These are phyloP conservation scores for Cystobasidium ongulense DNA, from an alignment of 768 basidiomycete genomes.

Conservation along the genomic window DNA sequence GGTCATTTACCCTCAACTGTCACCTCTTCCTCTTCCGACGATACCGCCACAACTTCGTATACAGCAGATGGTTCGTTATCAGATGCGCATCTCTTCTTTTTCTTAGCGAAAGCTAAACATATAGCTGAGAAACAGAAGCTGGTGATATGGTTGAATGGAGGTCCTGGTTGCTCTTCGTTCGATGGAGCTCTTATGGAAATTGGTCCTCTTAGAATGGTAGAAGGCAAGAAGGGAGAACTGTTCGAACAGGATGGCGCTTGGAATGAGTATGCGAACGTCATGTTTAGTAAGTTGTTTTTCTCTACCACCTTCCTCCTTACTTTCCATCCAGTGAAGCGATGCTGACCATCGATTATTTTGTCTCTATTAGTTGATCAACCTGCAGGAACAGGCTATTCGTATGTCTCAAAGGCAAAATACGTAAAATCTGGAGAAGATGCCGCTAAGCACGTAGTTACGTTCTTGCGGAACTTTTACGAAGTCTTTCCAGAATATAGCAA, in stretches of 20 bases:
- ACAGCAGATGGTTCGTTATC: slow-evolving; percentile 51
- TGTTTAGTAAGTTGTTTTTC: slow-evolving; percentile 37
- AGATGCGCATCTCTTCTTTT: slow-evolving; percentile 64
- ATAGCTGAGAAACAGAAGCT: slow-evolving; percentile 78
- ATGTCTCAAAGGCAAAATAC: slow-evolving; percentile 73
- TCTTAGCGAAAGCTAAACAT: slow-evolving; percentile 77
- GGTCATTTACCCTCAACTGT: slow-evolving; percentile 76
- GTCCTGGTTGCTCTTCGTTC: slow-evolving; percentile 78
- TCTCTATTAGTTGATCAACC: slow-evolving; percentile 78
- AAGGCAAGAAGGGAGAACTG: slow-evolving; percentile 12
- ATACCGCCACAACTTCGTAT: neutral
- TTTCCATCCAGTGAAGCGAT: neutral
- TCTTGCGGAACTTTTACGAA: slow-evolving; percentile 75
- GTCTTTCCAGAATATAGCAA: slow-evolving; percentile 80
- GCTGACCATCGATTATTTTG: neutral
- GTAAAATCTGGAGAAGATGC: slow-evolving; percentile 72
- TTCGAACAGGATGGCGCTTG: slow-evolving; percentile 39
- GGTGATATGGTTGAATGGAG: slow-evolving; percentile 89
- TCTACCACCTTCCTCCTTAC: neutral
- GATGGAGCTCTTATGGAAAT: slow-evolving; percentile 40
- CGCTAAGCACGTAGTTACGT: slow-evolving; percentile 67
- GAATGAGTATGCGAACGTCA: slow-evolving; percentile 43
- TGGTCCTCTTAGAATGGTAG: slow-evolving; percentile 34
- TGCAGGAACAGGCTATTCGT: slow-evolving; percentile 88
- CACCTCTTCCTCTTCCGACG: slow-evolving; percentile 48